phyloP scores from a whole-genome alignment of 108 stramenopile species.

The Chaetoceros muelleri region DNA sequence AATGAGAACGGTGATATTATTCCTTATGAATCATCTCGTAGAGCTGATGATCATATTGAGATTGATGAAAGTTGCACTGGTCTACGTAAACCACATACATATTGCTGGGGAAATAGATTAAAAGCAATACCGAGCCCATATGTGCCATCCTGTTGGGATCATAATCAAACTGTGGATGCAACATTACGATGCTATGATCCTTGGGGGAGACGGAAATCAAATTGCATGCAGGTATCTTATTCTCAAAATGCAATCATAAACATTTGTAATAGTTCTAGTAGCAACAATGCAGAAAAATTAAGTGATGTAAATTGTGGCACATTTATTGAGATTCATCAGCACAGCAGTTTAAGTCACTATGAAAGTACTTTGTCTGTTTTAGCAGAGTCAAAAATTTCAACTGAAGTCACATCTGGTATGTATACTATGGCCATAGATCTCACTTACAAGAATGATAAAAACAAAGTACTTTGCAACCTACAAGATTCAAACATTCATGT shows the following conservation, averaged over 20 bases:
- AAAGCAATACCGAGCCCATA: conserved; percentile 11
- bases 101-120: conserved; percentile 27
- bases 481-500: conserved; percentile 18
- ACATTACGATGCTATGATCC: conserved; percentile 21
- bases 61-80: conserved; percentile 27
- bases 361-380: conserved; percentile 25
- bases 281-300: no score
- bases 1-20: conserved; percentile 22
- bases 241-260: conserved; percentile 30
- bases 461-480: conserved; percentile 30
- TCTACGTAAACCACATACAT: conserved; percentile 17
- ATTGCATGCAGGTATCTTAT: conserved; percentile 42
- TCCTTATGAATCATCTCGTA: conserved; percentile 16
- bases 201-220: conserved; percentile 9
- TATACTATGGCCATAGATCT: conserved; percentile 30
- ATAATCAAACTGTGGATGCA: conserved; percentile 42
- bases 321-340: conserved; percentile 39
- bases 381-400: conserved; percentile 21
- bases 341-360: conserved; percentile 23
- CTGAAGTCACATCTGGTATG: conserved; percentile 15
- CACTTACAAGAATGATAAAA: conserved; percentile 27
- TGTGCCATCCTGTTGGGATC: conserved; percentile 37
- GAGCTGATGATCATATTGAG: conserved; percentile 31
- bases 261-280: conserved; percentile 27
- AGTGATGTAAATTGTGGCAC: conserved; percentile 36